Evolutionary conservation across 2,329 filamentous ascomycete species (phyloP).

Genomic region (Xylaria digitata): DNA sequence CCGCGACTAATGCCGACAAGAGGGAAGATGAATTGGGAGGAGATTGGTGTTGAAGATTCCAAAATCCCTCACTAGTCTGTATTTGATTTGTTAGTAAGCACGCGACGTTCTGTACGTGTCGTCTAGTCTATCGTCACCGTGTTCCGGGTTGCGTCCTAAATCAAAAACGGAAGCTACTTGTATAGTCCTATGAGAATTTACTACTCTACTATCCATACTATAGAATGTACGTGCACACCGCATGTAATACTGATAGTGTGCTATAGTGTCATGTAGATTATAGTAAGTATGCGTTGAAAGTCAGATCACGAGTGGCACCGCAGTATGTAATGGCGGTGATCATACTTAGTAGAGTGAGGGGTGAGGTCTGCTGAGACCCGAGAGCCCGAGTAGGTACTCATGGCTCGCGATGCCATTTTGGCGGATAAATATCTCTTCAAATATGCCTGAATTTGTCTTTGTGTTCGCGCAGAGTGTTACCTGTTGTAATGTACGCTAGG

Average conservation of each 20-base stretch:
- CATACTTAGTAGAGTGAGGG: too few relatives aligned
- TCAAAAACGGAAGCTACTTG: conserved; percentile 27
- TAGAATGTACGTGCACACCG: not conserved
- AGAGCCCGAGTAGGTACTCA: too few relatives aligned
- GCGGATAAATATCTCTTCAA: too few relatives aligned
- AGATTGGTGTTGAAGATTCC: conserved; percentile 19
- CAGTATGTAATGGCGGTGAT: too few relatives aligned
- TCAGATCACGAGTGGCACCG: too few relatives aligned
- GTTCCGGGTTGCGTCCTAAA: conserved; percentile 17
- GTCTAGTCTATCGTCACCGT: conserved; percentile 16
- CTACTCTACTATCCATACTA: not conserved
- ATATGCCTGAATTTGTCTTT: not conserved
- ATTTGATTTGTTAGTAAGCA: conserved; percentile 28
- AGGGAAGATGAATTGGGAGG: conserved; percentile 12
- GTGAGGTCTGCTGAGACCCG: too few relatives aligned
- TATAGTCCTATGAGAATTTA: not conserved
- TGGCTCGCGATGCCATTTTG: too few relatives aligned
- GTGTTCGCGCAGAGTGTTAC: not conserved
- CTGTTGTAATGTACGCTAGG: not conserved
- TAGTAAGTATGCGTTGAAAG: too few relatives aligned
- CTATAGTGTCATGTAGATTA: too few relatives aligned
- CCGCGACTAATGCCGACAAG: conserved; percentile 35
- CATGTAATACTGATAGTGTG: too few relatives aligned
- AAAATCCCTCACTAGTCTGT: conserved; percentile 34
- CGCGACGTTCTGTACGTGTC: conserved; percentile 8